phyloP scores from a whole-genome alignment of 164 flowering plant species.

The Magnolia sinica region DNA sequence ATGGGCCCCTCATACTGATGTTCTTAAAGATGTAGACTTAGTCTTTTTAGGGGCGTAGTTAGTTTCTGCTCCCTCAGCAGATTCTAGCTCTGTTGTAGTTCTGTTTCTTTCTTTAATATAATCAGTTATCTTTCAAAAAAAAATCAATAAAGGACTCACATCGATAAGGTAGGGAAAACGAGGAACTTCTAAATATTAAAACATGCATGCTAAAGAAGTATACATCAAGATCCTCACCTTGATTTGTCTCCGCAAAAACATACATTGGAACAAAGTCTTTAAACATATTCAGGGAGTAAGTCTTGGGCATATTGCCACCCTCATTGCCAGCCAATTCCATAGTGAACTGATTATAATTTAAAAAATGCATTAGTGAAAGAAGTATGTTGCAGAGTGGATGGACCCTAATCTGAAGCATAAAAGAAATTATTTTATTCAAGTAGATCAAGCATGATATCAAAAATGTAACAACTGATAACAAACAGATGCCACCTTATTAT shows the following conservation, averaged over 20 bases:
- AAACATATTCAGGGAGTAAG: slow-evolving; percentile 68
- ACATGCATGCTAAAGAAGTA: background rate
- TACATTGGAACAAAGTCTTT: slow-evolving; percentile 70
- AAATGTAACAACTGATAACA: background rate
- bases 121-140: too few relatives aligned
- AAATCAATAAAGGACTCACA: too few relatives aligned
- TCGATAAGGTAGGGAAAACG: too few relatives aligned
- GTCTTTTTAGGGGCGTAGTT: too few relatives aligned
- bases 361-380: slow-evolving; percentile 14
- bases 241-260: slow-evolving; percentile 63
- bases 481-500: background rate
- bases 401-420: background rate
- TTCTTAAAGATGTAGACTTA: too few relatives aligned
- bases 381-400: slow-evolving; percentile 1
- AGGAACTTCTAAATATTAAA: too few relatives aligned
- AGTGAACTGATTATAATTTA: slow-evolving; percentile 54
- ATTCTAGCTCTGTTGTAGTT: too few relatives aligned
- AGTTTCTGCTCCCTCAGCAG: too few relatives aligned
- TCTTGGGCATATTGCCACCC: slow-evolving; percentile 48
- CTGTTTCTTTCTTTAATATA: too few relatives aligned
- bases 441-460: background rate
- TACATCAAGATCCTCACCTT: slow-evolving; percentile 42
- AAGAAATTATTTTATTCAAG: slow-evolving; percentile 4
- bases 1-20: too few relatives aligned
- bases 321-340: slow-evolving; percentile 72